These are phyloP conservation scores for Cladosporium sp. DNA, from an alignment of 2,329 filamentous ascomycete genomes.

Conservation along the genomic window DNA sequence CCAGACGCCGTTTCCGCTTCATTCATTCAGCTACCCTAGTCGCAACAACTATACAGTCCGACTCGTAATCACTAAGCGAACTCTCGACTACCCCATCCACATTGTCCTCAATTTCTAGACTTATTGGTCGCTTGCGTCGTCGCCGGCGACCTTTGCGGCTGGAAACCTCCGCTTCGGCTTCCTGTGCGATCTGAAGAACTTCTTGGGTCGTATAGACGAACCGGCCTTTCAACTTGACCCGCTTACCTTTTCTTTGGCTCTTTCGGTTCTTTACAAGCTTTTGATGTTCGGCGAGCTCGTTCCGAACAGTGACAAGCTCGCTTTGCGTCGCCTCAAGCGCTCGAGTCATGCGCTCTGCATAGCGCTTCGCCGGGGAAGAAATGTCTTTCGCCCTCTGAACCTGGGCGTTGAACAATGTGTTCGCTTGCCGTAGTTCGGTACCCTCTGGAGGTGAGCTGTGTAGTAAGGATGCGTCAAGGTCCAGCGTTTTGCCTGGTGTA, in stretches of 20 bases:
- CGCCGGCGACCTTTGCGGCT: too few species aligned
- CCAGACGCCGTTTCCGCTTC: not conserved
- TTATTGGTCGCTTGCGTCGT: too few species aligned
- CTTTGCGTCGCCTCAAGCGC: too few species aligned
- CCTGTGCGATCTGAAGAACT: slow-evolving; percentile 7
- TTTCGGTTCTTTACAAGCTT: not conserved
- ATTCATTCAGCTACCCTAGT: not conserved
- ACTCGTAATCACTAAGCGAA: not conserved
- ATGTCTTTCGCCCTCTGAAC: not conserved
- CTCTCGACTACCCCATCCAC: not conserved
- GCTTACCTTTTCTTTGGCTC: slow-evolving; percentile 9
- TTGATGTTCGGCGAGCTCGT: not conserved
- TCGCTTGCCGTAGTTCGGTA: not conserved
- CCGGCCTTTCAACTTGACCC: slow-evolving; percentile 11
- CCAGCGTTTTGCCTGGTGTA: too few species aligned
- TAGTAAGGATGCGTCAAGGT: not conserved
- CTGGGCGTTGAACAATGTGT: not conserved
- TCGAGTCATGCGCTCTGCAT: too few species aligned
- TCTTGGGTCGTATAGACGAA: slow-evolving; percentile 15
- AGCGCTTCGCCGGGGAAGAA: not conserved
- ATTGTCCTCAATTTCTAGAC: not conserved
- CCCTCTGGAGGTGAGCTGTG: not conserved
- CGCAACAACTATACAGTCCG: not conserved
- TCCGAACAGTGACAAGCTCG: too few species aligned
- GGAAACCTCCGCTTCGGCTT: slow-evolving; percentile 9